Conservation (phyloP, 192 early-diverging fungal species). For the Linnemannia hyalina region DNA sequence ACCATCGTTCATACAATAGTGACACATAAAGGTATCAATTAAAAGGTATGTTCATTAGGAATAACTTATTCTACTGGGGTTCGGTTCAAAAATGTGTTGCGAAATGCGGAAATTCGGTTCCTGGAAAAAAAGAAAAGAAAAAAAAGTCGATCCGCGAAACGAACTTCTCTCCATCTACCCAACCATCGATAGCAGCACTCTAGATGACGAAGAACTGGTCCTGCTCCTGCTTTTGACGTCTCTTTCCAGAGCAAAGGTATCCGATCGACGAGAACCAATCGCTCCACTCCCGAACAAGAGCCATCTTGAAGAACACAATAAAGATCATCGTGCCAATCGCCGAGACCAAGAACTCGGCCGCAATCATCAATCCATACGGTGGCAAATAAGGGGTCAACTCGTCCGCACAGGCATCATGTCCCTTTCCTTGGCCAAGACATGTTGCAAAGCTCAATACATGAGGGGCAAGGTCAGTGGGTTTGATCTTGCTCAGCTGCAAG, state of each 20-base stretch:
- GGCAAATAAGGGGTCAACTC: slow-evolving; percentile 53
- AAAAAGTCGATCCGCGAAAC: too few relatives aligned
- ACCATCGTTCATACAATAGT: too few relatives aligned
- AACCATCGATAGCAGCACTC: not conserved
- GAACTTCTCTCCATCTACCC: too few relatives aligned
- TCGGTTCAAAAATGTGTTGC: too few relatives aligned
- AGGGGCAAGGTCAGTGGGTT: slow-evolving; percentile 12
- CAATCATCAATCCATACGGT: slow-evolving; percentile 59
- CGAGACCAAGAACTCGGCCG: slow-evolving; percentile 62
- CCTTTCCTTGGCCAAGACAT: slow-evolving; percentile 51
- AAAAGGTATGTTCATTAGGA: too few relatives aligned
- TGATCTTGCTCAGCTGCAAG: slow-evolving; percentile 52
- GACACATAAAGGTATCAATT: too few relatives aligned
- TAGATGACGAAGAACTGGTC: slow-evolving; percentile 67
- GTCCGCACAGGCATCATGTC: slow-evolving; percentile 56
- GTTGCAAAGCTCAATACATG: slow-evolving; percentile 43
- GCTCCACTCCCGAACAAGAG: slow-evolving; percentile 60
- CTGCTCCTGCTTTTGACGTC: slow-evolving; percentile 53
- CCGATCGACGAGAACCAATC: slow-evolving; percentile 58
- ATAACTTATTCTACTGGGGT: too few relatives aligned
- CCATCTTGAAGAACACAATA: slow-evolving; percentile 62
- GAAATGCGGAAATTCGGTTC: not conserved
- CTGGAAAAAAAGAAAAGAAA: not conserved
- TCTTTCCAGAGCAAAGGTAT: slow-evolving; percentile 39
- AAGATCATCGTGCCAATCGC: slow-evolving; percentile 59